Evolutionary conservation across 2,329 filamentous ascomycete genomes (phyloP).

Genomic region (Aspergillus texensis): DNA sequence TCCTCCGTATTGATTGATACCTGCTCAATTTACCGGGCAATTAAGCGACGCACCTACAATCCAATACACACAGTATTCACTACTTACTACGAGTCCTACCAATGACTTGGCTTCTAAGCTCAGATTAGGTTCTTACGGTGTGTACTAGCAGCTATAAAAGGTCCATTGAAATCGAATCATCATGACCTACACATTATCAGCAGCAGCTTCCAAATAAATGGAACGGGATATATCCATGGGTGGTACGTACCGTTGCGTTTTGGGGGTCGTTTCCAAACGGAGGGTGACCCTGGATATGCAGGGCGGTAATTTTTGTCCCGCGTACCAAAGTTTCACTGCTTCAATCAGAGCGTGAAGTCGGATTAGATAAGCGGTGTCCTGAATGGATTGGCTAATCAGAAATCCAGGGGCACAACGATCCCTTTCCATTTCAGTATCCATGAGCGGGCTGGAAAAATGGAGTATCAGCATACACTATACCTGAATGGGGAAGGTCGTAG

Average conservation of each 20-base stretch:
- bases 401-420: slow-evolving; percentile 17
- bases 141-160: background rate
- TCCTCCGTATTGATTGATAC: slow-evolving; percentile 2
- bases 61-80: background rate
- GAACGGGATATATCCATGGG: background rate
- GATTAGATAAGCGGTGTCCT: slow-evolving; percentile 10
- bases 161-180: background rate
- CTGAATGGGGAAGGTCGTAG: slow-evolving; percentile 5
- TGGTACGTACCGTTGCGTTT: slow-evolving; percentile 2
- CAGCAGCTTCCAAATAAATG: background rate
- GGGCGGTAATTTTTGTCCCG: slow-evolving; percentile 22
- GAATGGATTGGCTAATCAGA: background rate
- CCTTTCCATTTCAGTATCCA: slow-evolving; percentile 10
- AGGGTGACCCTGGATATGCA: slow-evolving; percentile 18
- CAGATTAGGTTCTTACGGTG: background rate
- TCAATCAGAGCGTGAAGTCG: slow-evolving; percentile 13
- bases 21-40: background rate
- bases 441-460: slow-evolving; percentile 8
- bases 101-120: background rate
- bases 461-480: slow-evolving; percentile 11
- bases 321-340: slow-evolving; percentile 9
- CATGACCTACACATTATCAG: background rate
- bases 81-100: background rate
- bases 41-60: slow-evolving; percentile 14
- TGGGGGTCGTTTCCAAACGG: slow-evolving; percentile 18